Evolutionary conservation across 768 basidiomycete genomes (phyloP).

Genomic region (Phanerodontia chrysosporium): DNA sequence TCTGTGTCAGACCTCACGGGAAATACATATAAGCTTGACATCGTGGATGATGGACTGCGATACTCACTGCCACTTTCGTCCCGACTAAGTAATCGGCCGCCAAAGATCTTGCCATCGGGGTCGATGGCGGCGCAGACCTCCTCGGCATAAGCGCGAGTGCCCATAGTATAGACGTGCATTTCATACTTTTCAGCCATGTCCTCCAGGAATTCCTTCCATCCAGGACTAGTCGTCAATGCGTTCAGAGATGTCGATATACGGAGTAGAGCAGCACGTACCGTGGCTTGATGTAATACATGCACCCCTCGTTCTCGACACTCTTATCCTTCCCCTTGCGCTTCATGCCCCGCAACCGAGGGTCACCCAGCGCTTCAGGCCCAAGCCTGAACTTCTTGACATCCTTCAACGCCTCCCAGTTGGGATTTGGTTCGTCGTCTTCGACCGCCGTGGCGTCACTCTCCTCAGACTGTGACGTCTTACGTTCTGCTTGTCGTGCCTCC

Average conservation of each 20-base stretch:
- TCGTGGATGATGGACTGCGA: background rate
- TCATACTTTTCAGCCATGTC: conserved; percentile 79
- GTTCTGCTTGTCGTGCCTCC: conserved; percentile 49
- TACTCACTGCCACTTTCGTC: conserved; percentile 94
- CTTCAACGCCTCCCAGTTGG: conserved; percentile 88
- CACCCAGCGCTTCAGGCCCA: conserved; percentile 67
- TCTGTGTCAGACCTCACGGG: conserved; percentile 76
- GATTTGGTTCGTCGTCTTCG: conserved; percentile 64
- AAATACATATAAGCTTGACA: background rate
- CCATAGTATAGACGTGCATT: conserved; percentile 99
- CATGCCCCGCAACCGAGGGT: conserved; percentile 35
- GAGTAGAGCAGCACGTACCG: conserved; percentile 49
- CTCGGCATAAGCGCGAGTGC: conserved; percentile 94
- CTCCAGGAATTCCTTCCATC: conserved; percentile 75
- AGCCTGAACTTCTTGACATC: conserved; percentile 90
- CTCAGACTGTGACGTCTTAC: conserved; percentile 16
- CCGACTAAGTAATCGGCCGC: conserved; percentile 82
- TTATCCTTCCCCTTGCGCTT: conserved; percentile 58
- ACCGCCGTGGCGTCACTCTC: conserved; percentile 15
- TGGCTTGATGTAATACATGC: conserved; percentile 97
- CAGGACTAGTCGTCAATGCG: conserved; percentile 49
- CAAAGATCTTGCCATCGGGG: conserved; percentile 80
- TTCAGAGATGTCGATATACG: background rate
- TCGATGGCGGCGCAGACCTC: conserved; percentile 94
- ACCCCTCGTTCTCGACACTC: conserved; percentile 70